A percentile compares a stretch with the other conserved stretches of the same genome.
Conservation (phyloP, 805 yeast species). For the Wickerhamiella australiensis region DNA sequence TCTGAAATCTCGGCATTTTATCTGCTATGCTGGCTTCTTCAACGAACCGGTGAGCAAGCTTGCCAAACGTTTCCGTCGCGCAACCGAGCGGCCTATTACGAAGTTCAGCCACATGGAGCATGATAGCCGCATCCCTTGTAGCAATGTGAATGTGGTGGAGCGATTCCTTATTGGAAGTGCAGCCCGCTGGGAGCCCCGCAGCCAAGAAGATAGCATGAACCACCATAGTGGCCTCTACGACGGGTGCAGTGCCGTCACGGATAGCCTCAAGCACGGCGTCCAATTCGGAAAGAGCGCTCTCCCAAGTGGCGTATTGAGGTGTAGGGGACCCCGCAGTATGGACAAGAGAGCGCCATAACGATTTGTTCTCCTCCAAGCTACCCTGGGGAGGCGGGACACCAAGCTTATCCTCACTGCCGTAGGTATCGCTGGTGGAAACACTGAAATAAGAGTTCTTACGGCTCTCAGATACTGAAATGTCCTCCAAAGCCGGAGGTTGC, state of each 20-base stretch:
- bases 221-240: neutral
- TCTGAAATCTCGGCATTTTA: neutral
- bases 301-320: conserved; percentile 6
- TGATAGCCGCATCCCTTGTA: neutral
- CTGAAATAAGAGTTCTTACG: conserved; percentile 9
- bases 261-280: conserved; percentile 1
- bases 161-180: neutral
- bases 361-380: neutral
- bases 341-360: conserved; percentile 6
- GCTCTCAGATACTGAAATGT: neutral
- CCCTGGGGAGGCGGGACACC: neutral
- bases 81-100: conserved; percentile 1
- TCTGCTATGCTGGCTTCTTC: neutral
- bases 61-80: neutral
- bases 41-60: neutral
- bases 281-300: neutral
- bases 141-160: neutral
- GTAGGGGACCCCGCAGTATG: neutral
- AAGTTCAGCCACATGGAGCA: neutral
- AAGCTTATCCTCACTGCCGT: neutral
- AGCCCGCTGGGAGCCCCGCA: conserved; percentile 7
- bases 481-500: neutral
- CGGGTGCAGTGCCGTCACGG: neutral
- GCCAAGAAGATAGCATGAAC: conserved; percentile 6
- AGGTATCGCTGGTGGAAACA: neutral